phyloP scores from a whole-genome alignment of 306 rosid genomes.

The Ormosia emarginata region DNA sequence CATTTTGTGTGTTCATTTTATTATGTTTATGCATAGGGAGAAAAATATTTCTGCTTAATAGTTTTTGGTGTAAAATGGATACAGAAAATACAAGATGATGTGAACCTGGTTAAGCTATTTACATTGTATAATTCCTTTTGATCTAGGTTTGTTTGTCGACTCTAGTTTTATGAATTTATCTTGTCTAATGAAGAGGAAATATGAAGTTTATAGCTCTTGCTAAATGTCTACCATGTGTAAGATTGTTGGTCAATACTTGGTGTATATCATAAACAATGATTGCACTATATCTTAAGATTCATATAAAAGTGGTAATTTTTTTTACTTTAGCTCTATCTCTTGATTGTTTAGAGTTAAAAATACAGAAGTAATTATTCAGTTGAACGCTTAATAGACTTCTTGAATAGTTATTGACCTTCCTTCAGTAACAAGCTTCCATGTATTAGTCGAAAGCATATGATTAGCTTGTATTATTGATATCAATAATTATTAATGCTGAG shows the following conservation, averaged over 20 bases:
- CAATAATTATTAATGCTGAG: too few species aligned
- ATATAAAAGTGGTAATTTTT: too few species aligned
- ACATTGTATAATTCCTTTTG: constrained; percentile 38
- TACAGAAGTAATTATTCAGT: too few species aligned
- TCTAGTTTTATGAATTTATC: constrained; percentile 28
- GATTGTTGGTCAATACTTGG: background rate
- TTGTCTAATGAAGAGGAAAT: constrained; percentile 36
- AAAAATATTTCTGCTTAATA: constrained; percentile 38
- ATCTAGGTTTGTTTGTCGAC: constrained; percentile 20
- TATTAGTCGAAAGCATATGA: background rate
- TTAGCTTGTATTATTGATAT: too few species aligned
- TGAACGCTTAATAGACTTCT: too few species aligned
- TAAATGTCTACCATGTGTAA: background rate
- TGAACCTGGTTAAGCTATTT: constrained; percentile 28
- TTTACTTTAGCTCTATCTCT: too few species aligned
- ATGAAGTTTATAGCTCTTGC: background rate
- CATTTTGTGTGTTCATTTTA: constrained; percentile 47
- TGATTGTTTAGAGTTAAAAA: too few species aligned
- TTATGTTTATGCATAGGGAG: constrained; percentile 48
- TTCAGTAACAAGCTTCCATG: too few species aligned
- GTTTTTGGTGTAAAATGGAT: constrained; percentile 57
- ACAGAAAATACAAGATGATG: constrained; percentile 51
- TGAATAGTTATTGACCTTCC: too few species aligned
- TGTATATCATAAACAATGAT: too few species aligned
- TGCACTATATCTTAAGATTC: too few species aligned